phyloP scores from a whole-genome alignment of 768 basidiomycete species.

The Pleurotus tuoliensis region DNA sequence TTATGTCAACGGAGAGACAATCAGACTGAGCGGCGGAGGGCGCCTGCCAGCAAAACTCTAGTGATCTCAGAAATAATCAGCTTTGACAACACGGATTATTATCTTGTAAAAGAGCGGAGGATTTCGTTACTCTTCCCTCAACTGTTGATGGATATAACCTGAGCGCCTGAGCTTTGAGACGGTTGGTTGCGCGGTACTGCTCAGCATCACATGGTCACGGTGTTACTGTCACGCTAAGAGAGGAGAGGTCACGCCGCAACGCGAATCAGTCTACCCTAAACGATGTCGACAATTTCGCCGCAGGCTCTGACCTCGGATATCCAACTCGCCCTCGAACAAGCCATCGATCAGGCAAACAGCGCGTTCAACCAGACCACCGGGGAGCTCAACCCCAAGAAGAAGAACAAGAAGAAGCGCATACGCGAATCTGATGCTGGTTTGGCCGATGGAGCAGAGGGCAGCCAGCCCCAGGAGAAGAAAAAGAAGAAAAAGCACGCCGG shows the following conservation, averaged over 20 bases:
- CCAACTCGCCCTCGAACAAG: constrained; percentile 12
- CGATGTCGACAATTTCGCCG: constrained; percentile 3
- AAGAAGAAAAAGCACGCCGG: constrained; percentile 32
- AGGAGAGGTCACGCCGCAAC: not conserved
- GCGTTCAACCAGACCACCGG: constrained; percentile 3
- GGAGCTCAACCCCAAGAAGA: constrained; percentile 19
- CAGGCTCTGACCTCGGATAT: constrained; percentile 11
- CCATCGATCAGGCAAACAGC: constrained; percentile 11
- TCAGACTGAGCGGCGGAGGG: constrained; percentile 42
- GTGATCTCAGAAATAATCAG: not conserved
- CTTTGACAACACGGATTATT: too few relatives aligned
- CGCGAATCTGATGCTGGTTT: constrained; percentile 22
- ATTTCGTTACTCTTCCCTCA: too few relatives aligned
- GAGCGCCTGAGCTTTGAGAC: too few relatives aligned
- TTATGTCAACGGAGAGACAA: constrained; percentile 53
- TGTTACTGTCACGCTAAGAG: not conserved
- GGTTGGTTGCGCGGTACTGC: too few relatives aligned
- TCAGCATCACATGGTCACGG: too few relatives aligned
- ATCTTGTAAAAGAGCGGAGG: too few relatives aligned
- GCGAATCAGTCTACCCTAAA: constrained; percentile 8
- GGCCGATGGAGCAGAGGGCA: constrained; percentile 12
- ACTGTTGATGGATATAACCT: too few relatives aligned
- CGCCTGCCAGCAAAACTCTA: constrained; percentile 35
- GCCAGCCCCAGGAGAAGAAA: constrained; percentile 13
- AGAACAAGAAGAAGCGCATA: constrained; percentile 36